Evolutionary conservation across 1,139 yeast genomes (phyloP).

Genomic region (Debaryomyces robertsiae): DNA sequence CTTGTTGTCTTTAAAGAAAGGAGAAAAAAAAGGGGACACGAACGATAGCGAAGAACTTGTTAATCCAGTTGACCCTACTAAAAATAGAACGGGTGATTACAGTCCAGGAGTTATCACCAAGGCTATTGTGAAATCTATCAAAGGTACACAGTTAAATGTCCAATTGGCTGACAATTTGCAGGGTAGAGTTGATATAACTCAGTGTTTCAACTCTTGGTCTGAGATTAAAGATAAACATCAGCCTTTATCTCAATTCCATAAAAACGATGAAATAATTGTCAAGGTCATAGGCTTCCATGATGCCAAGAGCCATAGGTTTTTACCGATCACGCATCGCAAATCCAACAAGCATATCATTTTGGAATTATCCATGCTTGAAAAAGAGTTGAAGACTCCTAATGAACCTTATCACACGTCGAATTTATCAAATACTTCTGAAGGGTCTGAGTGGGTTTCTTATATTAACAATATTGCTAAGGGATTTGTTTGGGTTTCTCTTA

Average conservation of each 20-base stretch:
- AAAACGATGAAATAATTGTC: slow-evolving; percentile 61
- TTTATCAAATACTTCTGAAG: slow-evolving; percentile 43
- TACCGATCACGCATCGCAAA: slow-evolving; percentile 65
- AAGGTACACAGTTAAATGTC: slow-evolving; percentile 75
- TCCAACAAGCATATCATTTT: slow-evolving; percentile 57
- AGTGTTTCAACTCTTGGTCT: slow-evolving; percentile 56
- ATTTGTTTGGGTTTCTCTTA: slow-evolving; percentile 66
- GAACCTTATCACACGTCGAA: slow-evolving; percentile 31
- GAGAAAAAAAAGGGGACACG: slow-evolving; percentile 20
- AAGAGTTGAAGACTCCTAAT: slow-evolving; percentile 24
- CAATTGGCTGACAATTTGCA: slow-evolving; percentile 75
- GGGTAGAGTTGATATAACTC: slow-evolving; percentile 80
- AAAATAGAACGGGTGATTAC: slow-evolving; percentile 53
- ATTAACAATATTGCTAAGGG: slow-evolving; percentile 58
- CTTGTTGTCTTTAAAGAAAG: slow-evolving; percentile 57
- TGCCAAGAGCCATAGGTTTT: slow-evolving; percentile 65
- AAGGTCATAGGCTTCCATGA: slow-evolving; percentile 80
- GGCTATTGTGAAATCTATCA: slow-evolving; percentile 63
- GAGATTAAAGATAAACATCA: slow-evolving; percentile 60
- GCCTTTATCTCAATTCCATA: slow-evolving; percentile 64
- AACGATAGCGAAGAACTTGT: slow-evolving; percentile 31
- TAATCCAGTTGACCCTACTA: slow-evolving; percentile 63
- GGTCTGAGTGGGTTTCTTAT: slow-evolving; percentile 48
- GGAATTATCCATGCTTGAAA: slow-evolving; percentile 62
- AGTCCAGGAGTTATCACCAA: slow-evolving; percentile 62